phyloP scores from a whole-genome alignment of 1,284 basidiomycete genomes.

The Puccinia coronata region DNA sequence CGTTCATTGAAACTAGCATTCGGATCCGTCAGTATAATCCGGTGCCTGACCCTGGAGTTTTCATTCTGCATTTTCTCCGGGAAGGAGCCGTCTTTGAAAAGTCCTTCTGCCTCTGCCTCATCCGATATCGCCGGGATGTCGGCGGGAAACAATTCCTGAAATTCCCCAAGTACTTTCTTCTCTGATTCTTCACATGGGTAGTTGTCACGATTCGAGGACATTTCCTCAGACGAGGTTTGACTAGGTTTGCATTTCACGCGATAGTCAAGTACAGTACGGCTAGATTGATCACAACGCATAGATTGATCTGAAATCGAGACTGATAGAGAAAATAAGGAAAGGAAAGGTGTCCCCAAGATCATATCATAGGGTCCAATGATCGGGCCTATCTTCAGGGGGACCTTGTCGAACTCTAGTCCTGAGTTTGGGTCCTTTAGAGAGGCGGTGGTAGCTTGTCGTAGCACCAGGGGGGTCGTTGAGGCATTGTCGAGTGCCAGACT shows the following conservation, averaged over 20 bases:
- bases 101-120: not conserved
- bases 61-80: not conserved
- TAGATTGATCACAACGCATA: not conserved
- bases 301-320: not conserved
- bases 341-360: conserved; percentile 17
- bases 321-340: not conserved
- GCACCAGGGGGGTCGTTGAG: not conserved
- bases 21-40: no score
- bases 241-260: not conserved
- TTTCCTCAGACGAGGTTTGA: not conserved
- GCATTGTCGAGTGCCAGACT: not conserved
- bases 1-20: no score
- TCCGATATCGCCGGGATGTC: conserved; percentile 1
- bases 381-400: not conserved
- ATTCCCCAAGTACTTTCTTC: not conserved
- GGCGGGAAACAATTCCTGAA: not conserved
- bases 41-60: no score
- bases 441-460: not conserved
- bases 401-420: not conserved
- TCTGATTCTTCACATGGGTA: not conserved
- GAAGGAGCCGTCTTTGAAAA: conserved; percentile 1
- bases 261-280: not conserved
- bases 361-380: not conserved
- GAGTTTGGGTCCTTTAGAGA: not conserved
- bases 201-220: no score